Percentiles rank a stretch among this genome's conserved stretches.
Evolutionary conservation across 768 basidiomycete species (phyloP).

Genomic region (Leccinum incarnatum): DNA sequence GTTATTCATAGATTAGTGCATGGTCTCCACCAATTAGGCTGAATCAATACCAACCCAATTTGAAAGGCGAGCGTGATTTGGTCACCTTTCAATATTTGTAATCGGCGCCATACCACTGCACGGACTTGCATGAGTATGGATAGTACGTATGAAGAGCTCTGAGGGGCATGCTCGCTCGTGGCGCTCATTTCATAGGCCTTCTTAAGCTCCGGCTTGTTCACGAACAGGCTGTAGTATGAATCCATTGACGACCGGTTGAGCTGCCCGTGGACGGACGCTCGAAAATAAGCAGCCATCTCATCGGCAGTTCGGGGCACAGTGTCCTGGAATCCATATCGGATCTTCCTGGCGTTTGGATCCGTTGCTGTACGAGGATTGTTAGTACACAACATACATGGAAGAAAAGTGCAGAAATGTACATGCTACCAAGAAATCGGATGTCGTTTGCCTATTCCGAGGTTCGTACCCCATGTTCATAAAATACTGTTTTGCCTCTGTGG

Average conservation of each 20-base stretch:
- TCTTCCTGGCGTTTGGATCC: conserved; percentile 55
- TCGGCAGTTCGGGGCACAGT: conserved; percentile 50
- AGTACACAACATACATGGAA: not conserved
- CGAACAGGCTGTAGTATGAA: conserved; percentile 42
- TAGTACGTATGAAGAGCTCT: conserved; percentile 43
- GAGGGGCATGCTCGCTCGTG: conserved; percentile 44
- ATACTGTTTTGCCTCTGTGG: not conserved
- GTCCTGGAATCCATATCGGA: conserved; percentile 38
- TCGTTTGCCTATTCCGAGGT: conserved; percentile 55
- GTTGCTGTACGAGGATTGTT: conserved; percentile 37
- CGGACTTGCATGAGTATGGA: conserved; percentile 44
- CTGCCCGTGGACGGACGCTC: conserved; percentile 37
- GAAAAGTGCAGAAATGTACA: conserved; percentile 34
- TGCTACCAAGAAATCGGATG: conserved; percentile 56
- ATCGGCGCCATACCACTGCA: conserved; percentile 43
- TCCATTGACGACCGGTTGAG: conserved; percentile 47
- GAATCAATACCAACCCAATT: not conserved
- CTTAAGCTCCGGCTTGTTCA: conserved; percentile 43
- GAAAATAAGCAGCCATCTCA: conserved; percentile 55
- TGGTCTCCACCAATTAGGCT: not conserved
- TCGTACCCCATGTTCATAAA: conserved; percentile 35
- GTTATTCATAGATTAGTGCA: not conserved
- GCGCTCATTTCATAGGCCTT: conserved; percentile 48
- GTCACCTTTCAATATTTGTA: conserved; percentile 45
- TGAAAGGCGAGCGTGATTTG: conserved; percentile 33